Evolutionary conservation across 768 basidiomycete species (phyloP), one percentile per base, ranked within the genome.

Genomic region (Lactarius tabidus): DNA sequence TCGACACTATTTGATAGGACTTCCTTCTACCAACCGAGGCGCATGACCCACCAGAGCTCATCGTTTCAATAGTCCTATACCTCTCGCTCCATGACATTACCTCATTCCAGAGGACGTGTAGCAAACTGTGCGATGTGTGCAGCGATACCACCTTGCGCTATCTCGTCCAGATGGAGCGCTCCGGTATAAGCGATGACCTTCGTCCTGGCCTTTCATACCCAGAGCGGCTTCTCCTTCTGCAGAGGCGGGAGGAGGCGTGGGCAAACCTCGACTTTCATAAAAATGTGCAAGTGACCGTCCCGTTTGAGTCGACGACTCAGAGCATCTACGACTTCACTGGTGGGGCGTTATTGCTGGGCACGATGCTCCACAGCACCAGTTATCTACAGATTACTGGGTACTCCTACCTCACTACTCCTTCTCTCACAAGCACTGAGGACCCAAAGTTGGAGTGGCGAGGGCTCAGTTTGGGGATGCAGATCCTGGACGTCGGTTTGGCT

Each of bases 271-370:
- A 60, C 18, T 61, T 64, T 53, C 56, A 45, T 7, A 43, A 26
- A 35, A n/a, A 66, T 18, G 26, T 58, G 17, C 56, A 58, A 8
- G 57, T 64, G n/a, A 36, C 26, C 23, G 66, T 69, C 20, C 59
- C 59, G 29, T 69, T 69, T 41, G 33, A 41, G 6, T 60, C 67
- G 38, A 68, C 66, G 3, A n/a, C n/a, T n/a, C n/a, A n/a, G n/a
- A 57, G 66, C 29, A 67, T 69, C n/a, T 69, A 69, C 67, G 68
- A 69, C 53, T 62, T 69, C 33, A 69, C 68, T 7, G 68, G 66
- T 18, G 66, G 67, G 1, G 67, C 63, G 0, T 64, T 69, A 23
- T 48, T 69, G 17, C 68, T 69, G 31, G 68, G 66, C 12, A 69
- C 66, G 53, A 57, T 54, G 10, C 51, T 54, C 26, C 39, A 55